Base-by-base conservation (phyloP, 2,329 filamentous ascomycete species). In the Fusarium sp. region DNA sequence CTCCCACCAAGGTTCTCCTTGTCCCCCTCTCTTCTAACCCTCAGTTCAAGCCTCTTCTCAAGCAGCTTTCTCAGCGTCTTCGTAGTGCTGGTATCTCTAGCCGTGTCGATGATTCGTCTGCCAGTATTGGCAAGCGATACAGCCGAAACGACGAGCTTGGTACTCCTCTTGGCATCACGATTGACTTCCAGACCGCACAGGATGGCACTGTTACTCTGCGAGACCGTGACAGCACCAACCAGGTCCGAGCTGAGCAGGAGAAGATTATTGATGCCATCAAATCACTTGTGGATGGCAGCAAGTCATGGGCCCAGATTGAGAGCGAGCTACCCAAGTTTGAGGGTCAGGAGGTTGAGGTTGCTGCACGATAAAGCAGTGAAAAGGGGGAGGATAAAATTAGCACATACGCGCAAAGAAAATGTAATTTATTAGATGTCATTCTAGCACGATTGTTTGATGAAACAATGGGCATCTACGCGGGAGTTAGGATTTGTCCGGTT, bases 1-100 rank as follows among this genome's bases (percentile, higher is more conserved):
- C 96, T n/a, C 96, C 96, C 4, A 97, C 93, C 71, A 98, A 98
- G 85, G 94, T 98, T 54, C 88, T 98, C 59, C 89, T 99, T 63
- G 93, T 97, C 25, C 95, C 95, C 37, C 87, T 98, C 45, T 97
- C 94, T 57, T 89, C 87, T 75, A 92, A 97, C 78, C 81, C 89
- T 51, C 89, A 91, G 72, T 97, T 98, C 85, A 88, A 88, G 73
- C 92, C 94, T n/a, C 86, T 92, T 48, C 85, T 94, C 58, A 87
- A 88, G 75, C 85, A 88, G 73, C 83, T 98, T 69, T 93, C 92
- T 59, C 86, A 90, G 76, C 90, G 90, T 77, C 89, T 98, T 62
- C 91, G 94, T 74, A 87, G 88, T 53, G 82, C 92, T 56, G 92
- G 92, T 60, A 86, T 98, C 58, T 93, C 93, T 45, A 97, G 89